These are phyloP conservation scores for Alternaria ventricosa DNA, from an alignment of 2,329 filamentous ascomycete species.

Conservation along the genomic window DNA sequence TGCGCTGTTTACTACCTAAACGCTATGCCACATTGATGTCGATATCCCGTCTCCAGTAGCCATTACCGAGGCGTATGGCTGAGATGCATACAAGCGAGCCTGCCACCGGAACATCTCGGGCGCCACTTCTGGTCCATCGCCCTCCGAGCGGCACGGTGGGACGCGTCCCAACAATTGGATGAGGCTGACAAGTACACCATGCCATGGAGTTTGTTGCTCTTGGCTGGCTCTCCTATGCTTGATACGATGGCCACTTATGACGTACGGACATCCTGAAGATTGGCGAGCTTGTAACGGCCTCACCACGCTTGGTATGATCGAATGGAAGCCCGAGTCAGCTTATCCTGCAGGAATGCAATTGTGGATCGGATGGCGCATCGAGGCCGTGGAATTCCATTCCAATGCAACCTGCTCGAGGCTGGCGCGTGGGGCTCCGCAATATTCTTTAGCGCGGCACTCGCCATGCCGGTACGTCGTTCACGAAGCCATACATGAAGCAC, in stretches of 20 bases:
- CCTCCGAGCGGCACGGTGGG: constrained; percentile 10
- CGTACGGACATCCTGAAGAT: constrained; percentile 1
- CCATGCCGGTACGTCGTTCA: constrained; percentile 3
- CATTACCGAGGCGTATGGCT: constrained; percentile 14
- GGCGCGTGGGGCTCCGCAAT: constrained; percentile 1
- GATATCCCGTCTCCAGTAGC: constrained; percentile 8
- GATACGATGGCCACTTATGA: neutral
- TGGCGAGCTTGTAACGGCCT: constrained; percentile 11
- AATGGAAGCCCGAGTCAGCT: constrained; percentile 3
- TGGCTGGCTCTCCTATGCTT: neutral
- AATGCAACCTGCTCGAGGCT: constrained; percentile 5
- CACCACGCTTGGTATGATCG: constrained; percentile 6
- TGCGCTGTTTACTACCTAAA: constrained; percentile 5
- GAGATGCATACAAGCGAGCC: constrained; percentile 16
- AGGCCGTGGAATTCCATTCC: constrained; percentile 7
- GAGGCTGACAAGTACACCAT: constrained; percentile 6
- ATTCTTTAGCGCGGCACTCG: neutral
- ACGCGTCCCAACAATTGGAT: constrained; percentile 9
- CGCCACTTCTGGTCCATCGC: constrained; percentile 12
- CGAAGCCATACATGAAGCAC: neutral
- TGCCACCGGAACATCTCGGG: constrained; percentile 20
- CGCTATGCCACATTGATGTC: constrained; percentile 16
- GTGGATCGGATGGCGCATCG: constrained; percentile 2
- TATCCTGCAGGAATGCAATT: neutral
- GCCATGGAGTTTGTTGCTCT: neutral